Evolutionary conservation across 176 grass and related monocot genomes (phyloP), one percentile per base, ranked within the genome.

Genomic region (Avena sativa): DNA sequence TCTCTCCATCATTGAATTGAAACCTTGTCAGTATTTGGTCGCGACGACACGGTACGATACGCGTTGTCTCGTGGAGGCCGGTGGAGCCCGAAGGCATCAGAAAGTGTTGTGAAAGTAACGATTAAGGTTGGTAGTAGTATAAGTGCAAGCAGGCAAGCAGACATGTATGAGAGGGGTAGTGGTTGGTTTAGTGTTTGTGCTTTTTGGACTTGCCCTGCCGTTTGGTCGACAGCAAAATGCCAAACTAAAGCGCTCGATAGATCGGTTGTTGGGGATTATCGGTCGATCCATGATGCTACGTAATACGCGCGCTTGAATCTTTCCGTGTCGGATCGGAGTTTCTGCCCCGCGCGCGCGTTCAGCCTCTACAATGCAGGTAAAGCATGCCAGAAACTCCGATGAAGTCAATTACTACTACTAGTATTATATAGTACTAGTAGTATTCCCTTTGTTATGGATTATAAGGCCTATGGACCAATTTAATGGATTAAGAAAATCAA

Each of bases 141-240:
- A 30, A 34, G 60, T 34, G 26, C 11, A 66, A 7, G 40, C 40
- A 66, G 40, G 40, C 40, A 67, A 23, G 34, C 38, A 71, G 76
- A 81, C 78, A 70, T 46, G 21, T 34, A 59, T 76, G 47, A 44
- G 19, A 56, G 19, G 12, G 44, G 30, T 30, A 38, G 75, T 34
- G 12, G 72, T 70, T 77, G 66, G 57, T 46, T 34, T 34, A 1
- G 11, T 19, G 14, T 43, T 43, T 43, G 40, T 67, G 34, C 72
- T 79, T 86, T 81, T 89, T 88, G 67, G 85, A 49, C 68, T 75
- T 62, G 61, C 21, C 59, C 12, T 70, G 78, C 25, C 26, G 73
- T 19, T 34, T 59, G 60, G 48, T 65, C 66, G 89, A 75, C 81
- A 81, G 36, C 70, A 88, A 85, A 68, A 88, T 62, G 70, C 40